phyloP scores from a whole-genome alignment of 805 yeast genomes.

The Saccharomycopsis schoenii region DNA sequence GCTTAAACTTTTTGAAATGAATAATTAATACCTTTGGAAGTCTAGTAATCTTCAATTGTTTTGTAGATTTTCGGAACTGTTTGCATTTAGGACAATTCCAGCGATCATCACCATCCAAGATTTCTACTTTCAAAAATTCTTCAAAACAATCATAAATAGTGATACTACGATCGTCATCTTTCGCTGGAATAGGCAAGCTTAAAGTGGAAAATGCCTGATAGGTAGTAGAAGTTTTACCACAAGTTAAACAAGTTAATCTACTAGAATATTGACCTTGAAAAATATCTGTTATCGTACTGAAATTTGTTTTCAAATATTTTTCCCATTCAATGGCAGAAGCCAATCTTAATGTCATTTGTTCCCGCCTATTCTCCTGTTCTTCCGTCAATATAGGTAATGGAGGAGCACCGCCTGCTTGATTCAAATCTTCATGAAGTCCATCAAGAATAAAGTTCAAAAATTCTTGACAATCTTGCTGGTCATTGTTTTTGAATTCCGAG shows the following conservation, averaged over 20 bases:
- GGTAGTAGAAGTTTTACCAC: conserved; percentile 73
- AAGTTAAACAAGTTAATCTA: conserved; percentile 61
- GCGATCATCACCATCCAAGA: conserved; percentile 64
- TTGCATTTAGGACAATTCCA: conserved; percentile 83
- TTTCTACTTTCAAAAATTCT: conserved; percentile 66
- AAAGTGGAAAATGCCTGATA: conserved; percentile 74
- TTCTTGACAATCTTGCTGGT: conserved; percentile 83
- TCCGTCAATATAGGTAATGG: conserved; percentile 51
- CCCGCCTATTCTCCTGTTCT: conserved; percentile 66
- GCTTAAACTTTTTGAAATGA: conserved; percentile 74
- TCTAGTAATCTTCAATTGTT: conserved; percentile 63
- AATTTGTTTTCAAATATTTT: conserved; percentile 66
- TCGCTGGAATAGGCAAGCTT: conserved; percentile 66
- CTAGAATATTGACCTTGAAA: conserved; percentile 87
- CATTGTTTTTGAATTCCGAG: conserved; percentile 49
- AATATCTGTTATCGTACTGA: conserved; percentile 67
- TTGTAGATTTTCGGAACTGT: conserved; percentile 49
- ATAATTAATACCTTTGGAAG: conserved; percentile 72
- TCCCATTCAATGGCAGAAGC: conserved; percentile 94
- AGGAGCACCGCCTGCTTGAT: conserved; percentile 48
- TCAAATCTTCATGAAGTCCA: conserved; percentile 74
- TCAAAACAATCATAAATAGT: conserved; percentile 58
- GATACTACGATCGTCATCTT: conserved; percentile 24
- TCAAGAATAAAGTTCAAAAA: conserved; percentile 68
- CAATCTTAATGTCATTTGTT: conserved; percentile 59